Percentiles rank a stretch among this genome's conserved stretches.
These are phyloP conservation scores for Colletotrichum sp. DNA, from an alignment of 2,329 filamentous ascomycete genomes.

Conservation along the genomic window DNA sequence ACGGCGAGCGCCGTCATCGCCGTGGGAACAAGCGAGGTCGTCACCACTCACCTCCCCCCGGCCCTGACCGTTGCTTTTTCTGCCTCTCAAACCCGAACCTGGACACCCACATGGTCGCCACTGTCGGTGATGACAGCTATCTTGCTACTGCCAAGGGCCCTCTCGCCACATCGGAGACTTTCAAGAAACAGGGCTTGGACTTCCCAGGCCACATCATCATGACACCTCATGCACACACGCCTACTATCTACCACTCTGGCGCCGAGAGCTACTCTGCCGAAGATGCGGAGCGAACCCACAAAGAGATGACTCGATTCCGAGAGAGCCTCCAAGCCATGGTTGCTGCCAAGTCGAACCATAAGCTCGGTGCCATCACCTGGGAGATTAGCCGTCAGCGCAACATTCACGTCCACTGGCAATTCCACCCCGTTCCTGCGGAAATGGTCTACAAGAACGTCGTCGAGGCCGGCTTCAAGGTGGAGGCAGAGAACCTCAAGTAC, in stretches of 20 bases:
- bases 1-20: slow-evolving; percentile 42
- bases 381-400: slow-evolving; percentile 85
- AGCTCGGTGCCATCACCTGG: slow-evolving; percentile 86
- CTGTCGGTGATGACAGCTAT: slow-evolving; percentile 87
- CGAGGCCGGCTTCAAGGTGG: slow-evolving; percentile 86
- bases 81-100: slow-evolving; percentile 88
- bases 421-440: slow-evolving; percentile 75
- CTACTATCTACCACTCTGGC: slow-evolving; percentile 74
- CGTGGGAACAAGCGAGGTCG: slow-evolving; percentile 49
- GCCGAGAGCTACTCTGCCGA: slow-evolving; percentile 54
- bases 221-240: slow-evolving; percentile 82
- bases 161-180: slow-evolving; percentile 74
- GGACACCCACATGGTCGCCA: slow-evolving; percentile 86
- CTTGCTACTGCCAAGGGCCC: slow-evolving; percentile 93
- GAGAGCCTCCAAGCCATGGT: slow-evolving; percentile 82
- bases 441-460: slow-evolving; percentile 76
- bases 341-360: slow-evolving; percentile 52
- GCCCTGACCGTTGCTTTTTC: slow-evolving; percentile 89
- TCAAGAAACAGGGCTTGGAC: slow-evolving; percentile 64
- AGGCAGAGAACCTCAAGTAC: slow-evolving; percentile 76
- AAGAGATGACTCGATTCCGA: slow-evolving; percentile 86
- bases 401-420: slow-evolving; percentile 94
- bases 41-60: slow-evolving; percentile 61
- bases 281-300: slow-evolving; percentile 65
- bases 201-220: slow-evolving; percentile 91